Percentiles rank a stretch among this genome's conserved stretches.
phyloP scores from a whole-genome alignment of 805 yeast genomes.

The Starmerella bacillaris region DNA sequence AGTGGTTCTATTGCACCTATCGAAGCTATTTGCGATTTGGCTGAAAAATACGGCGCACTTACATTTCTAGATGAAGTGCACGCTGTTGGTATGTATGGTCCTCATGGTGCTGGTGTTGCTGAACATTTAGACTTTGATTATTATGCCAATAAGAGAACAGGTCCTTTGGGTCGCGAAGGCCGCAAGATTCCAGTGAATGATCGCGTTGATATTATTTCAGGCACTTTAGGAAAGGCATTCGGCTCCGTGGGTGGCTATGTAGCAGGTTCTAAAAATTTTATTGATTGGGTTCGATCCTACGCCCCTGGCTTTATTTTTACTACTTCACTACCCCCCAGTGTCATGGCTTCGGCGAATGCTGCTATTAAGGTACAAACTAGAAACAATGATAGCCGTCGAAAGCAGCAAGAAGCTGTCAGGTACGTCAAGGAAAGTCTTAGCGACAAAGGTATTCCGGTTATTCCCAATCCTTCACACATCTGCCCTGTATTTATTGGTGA shows the following conservation, averaged over 20 bases:
- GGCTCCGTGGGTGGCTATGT: constrained; percentile 97
- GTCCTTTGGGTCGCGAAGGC: constrained; percentile 32
- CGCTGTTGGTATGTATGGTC: constrained; percentile 98
- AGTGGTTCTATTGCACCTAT: constrained; percentile 95
- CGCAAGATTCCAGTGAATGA: constrained; percentile 39
- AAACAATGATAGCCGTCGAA: constrained; percentile 57
- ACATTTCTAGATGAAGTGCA: constrained; percentile 97
- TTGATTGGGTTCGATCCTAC: constrained; percentile 90
- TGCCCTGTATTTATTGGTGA: constrained; percentile 91
- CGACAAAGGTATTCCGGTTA: constrained; percentile 72
- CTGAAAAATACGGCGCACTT: constrained; percentile 92
- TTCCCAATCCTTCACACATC: constrained; percentile 94
- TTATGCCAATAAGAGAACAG: constrained; percentile 48
- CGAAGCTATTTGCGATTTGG: constrained; percentile 78
- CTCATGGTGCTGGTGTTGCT: constrained; percentile 98
- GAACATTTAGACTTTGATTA: constrained; percentile 84
- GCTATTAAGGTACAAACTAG: constrained; percentile 73
- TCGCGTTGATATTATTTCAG: constrained; percentile 89
- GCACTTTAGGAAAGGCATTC: constrained; percentile 91
- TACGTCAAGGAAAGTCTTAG: constrained; percentile 62
- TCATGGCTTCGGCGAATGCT: constrained; percentile 85
- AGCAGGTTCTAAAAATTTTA: constrained; percentile 65
- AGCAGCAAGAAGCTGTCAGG: constrained; percentile 69
- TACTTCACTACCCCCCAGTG: constrained; percentile 90
- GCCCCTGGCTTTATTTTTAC: constrained; percentile 98